phyloP scores from a whole-genome alignment of 805 yeast species.

The Monosporozyma solicola region DNA sequence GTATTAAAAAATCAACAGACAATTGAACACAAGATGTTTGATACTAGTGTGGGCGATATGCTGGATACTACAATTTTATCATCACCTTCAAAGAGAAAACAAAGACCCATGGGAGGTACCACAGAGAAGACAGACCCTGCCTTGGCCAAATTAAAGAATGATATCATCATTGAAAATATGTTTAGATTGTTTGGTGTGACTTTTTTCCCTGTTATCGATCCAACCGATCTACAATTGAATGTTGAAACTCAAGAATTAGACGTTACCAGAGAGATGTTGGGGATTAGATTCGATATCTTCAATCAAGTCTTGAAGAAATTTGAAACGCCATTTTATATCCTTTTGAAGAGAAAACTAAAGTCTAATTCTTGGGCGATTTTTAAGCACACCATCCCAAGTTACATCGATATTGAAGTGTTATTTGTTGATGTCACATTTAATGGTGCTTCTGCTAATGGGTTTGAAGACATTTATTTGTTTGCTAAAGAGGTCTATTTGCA shows the following conservation, averaged over 20 bases:
- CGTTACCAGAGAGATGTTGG: conserved; percentile 22
- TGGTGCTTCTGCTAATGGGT: conserved; percentile 7
- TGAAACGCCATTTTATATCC: conserved; percentile 31
- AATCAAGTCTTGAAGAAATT: conserved; percentile 21
- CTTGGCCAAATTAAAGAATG: conserved; percentile 6
- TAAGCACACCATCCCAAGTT: conserved; percentile 33
- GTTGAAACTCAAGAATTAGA: conserved; percentile 8
- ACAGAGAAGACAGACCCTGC: background rate
- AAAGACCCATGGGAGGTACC: background rate
- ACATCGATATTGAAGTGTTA: conserved; percentile 13
- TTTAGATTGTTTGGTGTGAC: conserved; percentile 35
- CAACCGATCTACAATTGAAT: conserved; percentile 19
- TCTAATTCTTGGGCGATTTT: conserved; percentile 27
- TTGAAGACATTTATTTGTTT: conserved; percentile 20
- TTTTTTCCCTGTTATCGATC: conserved; percentile 33
- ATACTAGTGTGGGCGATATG: conserved; percentile 15
- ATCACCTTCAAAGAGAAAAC: conserved; percentile 25
- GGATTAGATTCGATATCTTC: conserved; percentile 34
- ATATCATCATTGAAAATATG: conserved; percentile 27
- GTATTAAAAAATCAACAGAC: conserved; percentile 11
- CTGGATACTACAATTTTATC: conserved; percentile 18
- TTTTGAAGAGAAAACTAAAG: conserved; percentile 26
- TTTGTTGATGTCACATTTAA: conserved; percentile 11
- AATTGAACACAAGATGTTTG: conserved; percentile 22
- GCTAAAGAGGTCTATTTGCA: conserved; percentile 20